Evolutionary conservation across 2,329 filamentous ascomycete genomes (phyloP).

Genomic region (Trichoderma endophyticum): DNA sequence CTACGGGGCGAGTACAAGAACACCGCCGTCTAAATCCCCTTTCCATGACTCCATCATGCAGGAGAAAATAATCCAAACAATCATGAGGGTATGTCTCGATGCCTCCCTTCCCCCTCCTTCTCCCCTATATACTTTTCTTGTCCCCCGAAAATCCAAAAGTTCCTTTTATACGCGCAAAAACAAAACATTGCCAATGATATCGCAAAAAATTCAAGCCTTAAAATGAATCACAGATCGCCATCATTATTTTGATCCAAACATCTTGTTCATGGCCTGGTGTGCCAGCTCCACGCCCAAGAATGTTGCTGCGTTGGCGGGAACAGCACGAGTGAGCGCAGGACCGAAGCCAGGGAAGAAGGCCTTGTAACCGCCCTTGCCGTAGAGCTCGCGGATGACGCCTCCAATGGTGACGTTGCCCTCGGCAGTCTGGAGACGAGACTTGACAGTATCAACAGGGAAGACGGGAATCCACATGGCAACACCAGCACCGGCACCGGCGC

Average conservation of each 20-base stretch:
- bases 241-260: constrained; percentile 48
- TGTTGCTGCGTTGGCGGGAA: constrained; percentile 94
- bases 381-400: constrained; percentile 78
- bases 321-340: constrained; percentile 85
- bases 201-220: background rate
- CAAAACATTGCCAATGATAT: background rate
- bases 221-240: background rate
- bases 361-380: constrained; percentile 75
- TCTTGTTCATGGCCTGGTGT: constrained; percentile 76
- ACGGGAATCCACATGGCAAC: constrained; percentile 99
- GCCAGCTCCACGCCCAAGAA: constrained; percentile 84
- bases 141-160: background rate
- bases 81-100: background rate
- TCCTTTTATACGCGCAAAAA: background rate
- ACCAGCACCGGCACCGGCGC: constrained; percentile 84
- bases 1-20: background rate
- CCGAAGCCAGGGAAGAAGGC: constrained; percentile 98
- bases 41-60: background rate
- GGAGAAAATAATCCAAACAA: background rate
- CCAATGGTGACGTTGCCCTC: constrained; percentile 79
- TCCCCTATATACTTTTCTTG: background rate
- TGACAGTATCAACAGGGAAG: constrained; percentile 96
- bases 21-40: constrained; percentile 3
- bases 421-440: constrained; percentile 87
- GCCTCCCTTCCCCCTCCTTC: background rate